Evolutionary conservation across 495 filamentous ascomycete genomes (phyloP).

Genomic region (Tuber calosporum): DNA sequence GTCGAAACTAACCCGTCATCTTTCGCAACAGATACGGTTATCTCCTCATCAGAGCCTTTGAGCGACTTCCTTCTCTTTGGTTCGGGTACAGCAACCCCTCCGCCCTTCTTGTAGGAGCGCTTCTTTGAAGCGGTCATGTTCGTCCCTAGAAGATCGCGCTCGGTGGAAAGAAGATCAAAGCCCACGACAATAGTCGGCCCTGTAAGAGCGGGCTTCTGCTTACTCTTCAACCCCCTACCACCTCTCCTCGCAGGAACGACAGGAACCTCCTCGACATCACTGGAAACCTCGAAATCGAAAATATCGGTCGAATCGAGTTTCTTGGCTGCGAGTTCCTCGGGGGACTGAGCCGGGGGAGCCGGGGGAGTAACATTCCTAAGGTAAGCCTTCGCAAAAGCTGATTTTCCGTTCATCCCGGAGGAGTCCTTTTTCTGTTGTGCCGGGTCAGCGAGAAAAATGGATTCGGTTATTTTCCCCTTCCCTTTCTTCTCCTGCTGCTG

Average conservation of each 20-base stretch:
- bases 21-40: neutral
- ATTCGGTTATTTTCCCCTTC: neutral
- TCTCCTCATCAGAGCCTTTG: neutral
- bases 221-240: neutral
- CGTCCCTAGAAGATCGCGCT: neutral
- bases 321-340: neutral
- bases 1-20: neutral
- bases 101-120: conserved; percentile 3
- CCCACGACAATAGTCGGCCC: neutral
- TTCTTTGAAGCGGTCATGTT: neutral
- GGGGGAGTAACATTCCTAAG: neutral
- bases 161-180: neutral
- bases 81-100: neutral
- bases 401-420: neutral
- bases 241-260: neutral
- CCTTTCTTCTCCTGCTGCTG: neutral
- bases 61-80: neutral
- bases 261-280: conserved; percentile 2
- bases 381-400: neutral
- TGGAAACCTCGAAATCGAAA: neutral
- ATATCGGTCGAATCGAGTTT: neutral
- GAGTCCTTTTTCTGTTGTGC: neutral
- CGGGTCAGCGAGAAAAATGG: neutral
- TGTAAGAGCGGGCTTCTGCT: neutral
- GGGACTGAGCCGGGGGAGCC: neutral